Evolutionary conservation across 345 rosid genomes (phyloP).

Genomic region (Luvunga scandens): DNA sequence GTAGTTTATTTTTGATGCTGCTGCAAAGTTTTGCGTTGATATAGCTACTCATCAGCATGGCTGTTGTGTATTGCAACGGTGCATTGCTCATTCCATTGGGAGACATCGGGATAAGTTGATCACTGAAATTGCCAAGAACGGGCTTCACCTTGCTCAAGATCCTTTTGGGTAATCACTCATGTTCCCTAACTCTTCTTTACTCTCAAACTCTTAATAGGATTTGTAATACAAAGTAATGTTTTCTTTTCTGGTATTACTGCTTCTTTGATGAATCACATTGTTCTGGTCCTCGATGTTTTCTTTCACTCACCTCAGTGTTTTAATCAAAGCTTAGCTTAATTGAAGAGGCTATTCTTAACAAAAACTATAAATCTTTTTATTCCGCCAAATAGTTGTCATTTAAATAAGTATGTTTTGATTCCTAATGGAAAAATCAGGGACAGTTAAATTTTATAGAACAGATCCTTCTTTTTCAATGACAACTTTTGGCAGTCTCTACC

Average conservation of each 20-base stretch:
- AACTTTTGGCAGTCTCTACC: background rate
- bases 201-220: background rate
- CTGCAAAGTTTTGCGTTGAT: slow-evolving; percentile 52
- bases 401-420: background rate
- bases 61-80: slow-evolving; percentile 69
- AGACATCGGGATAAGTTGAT: slow-evolving; percentile 46
- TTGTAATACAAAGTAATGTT: background rate
- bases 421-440: background rate
- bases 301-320: background rate
- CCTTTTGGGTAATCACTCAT: slow-evolving; percentile 56
- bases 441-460: background rate
- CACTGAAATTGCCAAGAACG: slow-evolving; percentile 45
- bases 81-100: slow-evolving; percentile 53
- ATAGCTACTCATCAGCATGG: slow-evolving; percentile 78
- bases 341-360: background rate
- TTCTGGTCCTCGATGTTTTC: background rate
- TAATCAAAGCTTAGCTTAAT: background rate
- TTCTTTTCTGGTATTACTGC: background rate
- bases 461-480: background rate
- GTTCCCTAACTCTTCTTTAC: slow-evolving; percentile 1
- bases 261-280: background rate
- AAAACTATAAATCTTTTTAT: background rate
- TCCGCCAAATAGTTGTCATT: background rate
- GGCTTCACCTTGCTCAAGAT: slow-evolving; percentile 66
- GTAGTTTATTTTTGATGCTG: slow-evolving; percentile 71